phyloP scores from a whole-genome alignment of 306 rosid genomes.

The Quercus bicolor region DNA sequence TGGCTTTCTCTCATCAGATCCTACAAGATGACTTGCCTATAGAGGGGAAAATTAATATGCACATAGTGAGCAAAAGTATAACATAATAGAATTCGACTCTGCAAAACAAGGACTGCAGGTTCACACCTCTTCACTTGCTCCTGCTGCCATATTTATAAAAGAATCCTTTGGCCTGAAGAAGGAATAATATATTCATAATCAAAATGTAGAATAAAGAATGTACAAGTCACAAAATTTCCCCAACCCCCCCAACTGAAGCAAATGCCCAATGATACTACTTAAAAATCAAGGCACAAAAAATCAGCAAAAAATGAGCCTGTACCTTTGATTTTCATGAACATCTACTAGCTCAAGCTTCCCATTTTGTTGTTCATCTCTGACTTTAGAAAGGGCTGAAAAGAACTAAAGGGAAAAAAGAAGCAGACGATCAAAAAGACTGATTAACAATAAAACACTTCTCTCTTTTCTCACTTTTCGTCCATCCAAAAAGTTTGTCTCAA shows the following conservation, averaged over 20 bases:
- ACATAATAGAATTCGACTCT: not conserved
- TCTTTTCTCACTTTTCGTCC: not conserved
- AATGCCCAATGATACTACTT: not conserved
- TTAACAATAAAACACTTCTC: not conserved
- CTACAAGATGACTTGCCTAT: slow-evolving; percentile 76
- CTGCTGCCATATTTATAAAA: slow-evolving; percentile 85
- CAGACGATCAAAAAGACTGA: not conserved
- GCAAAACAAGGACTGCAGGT: slow-evolving; percentile 18
- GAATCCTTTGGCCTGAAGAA: slow-evolving; percentile 76
- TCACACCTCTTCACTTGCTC: slow-evolving; percentile 93
- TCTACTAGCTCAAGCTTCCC: slow-evolving; percentile 70
- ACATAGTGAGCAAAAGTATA: not conserved
- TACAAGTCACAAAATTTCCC: not conserved
- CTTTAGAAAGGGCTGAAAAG: slow-evolving; percentile 85
- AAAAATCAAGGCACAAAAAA: slow-evolving; percentile 1
- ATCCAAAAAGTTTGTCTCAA: slow-evolving; percentile 19
- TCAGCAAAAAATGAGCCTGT: slow-evolving; percentile 22
- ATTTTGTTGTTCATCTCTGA: slow-evolving; percentile 63
- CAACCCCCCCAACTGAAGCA: not conserved
- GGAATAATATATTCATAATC: slow-evolving; percentile 11
- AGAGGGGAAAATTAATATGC: slow-evolving; percentile 14
- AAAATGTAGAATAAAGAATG: slow-evolving; percentile 4
- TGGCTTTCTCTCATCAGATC: slow-evolving; percentile 79
- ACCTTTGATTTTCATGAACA: slow-evolving; percentile 69
- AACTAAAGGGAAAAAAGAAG: slow-evolving; percentile 48